phyloP scores from a whole-genome alignment of 2,329 filamentous ascomycete species.

The Chrysosporium queenslandicum region DNA sequence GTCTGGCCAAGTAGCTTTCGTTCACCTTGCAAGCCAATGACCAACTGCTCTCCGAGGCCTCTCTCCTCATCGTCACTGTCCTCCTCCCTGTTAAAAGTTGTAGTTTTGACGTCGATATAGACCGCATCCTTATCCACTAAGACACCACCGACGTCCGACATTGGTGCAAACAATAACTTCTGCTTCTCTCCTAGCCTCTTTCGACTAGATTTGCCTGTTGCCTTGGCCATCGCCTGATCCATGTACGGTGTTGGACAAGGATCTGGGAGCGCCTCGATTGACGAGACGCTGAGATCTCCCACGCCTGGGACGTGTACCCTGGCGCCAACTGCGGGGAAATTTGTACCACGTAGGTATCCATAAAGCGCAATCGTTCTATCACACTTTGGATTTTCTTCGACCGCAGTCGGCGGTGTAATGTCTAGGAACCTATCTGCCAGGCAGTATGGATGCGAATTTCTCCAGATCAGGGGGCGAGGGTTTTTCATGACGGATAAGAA shows the following conservation, averaged over 20 bases:
- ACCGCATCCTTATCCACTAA: constrained; percentile 96
- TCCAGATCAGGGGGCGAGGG: constrained; percentile 87
- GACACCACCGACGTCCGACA: constrained; percentile 94
- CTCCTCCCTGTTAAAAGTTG: constrained; percentile 59
- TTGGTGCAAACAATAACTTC: constrained; percentile 89
- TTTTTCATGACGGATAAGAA: constrained; percentile 99
- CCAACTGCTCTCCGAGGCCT: constrained; percentile 90
- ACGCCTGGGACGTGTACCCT: constrained; percentile 86
- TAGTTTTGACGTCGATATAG: constrained; percentile 66
- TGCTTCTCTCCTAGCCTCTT: constrained; percentile 89
- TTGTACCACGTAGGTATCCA: constrained; percentile 88
- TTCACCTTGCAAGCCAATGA: constrained; percentile 78
- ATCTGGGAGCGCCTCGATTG: constrained; percentile 80
- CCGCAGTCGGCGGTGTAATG: constrained; percentile 81
- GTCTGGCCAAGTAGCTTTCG: constrained; percentile 71
- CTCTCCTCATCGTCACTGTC: constrained; percentile 55
- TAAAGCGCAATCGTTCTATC: constrained; percentile 86
- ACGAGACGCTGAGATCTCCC: constrained; percentile 74
- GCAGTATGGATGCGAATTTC: constrained; percentile 90
- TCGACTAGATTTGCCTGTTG: constrained; percentile 68
- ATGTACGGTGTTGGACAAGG: constrained; percentile 90
- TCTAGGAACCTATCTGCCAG: constrained; percentile 91
- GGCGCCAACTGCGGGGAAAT: constrained; percentile 77
- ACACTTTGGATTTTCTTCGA: constrained; percentile 80
- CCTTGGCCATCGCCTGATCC: constrained; percentile 76